Percentiles rank a stretch among this genome's conserved stretches.
Conservation (phyloP, 1,284 basidiomycete genomes). For the Chalciporus piperatoides region DNA sequence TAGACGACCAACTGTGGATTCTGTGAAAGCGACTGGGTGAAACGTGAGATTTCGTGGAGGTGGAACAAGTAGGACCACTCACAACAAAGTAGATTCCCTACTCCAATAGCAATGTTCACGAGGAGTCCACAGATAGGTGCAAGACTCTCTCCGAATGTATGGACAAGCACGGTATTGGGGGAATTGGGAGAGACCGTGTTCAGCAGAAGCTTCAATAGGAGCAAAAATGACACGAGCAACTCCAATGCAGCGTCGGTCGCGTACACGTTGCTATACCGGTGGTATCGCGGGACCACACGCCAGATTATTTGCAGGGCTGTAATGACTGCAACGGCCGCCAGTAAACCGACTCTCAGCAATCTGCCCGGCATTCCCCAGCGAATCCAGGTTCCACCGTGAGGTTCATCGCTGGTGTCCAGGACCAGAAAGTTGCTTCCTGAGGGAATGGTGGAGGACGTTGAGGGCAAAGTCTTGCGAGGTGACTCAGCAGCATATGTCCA, state of each 20-base stretch:
- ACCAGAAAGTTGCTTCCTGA: slow-evolving; percentile 20
- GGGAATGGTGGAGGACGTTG: slow-evolving; percentile 13
- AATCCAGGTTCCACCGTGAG: slow-evolving; percentile 60
- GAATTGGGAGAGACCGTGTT: slow-evolving; percentile 49
- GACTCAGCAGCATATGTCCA: slow-evolving; percentile 62
- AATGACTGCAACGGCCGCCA: slow-evolving; percentile 44
- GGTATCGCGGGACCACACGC: slow-evolving; percentile 46
- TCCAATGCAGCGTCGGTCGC: slow-evolving; percentile 54
- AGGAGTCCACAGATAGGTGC: slow-evolving; percentile 50
- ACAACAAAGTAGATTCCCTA: slow-evolving; percentile 60
- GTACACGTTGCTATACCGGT: slow-evolving; percentile 50
- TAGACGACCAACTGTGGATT: slow-evolving; percentile 66
- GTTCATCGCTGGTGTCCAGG: slow-evolving; percentile 17
- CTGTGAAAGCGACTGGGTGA: slow-evolving; percentile 59
- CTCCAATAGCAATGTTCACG: slow-evolving; percentile 50
- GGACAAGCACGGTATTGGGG: slow-evolving; percentile 14
- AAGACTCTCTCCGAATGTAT: slow-evolving; percentile 47
- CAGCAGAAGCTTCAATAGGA: slow-evolving; percentile 59
- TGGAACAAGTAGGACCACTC: slow-evolving; percentile 30
- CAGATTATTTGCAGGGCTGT: slow-evolving; percentile 61
- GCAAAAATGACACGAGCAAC: slow-evolving; percentile 52
- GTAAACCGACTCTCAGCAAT: slow-evolving; percentile 48
- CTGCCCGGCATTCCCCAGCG: slow-evolving; percentile 57
- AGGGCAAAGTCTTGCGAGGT: slow-evolving; percentile 42
- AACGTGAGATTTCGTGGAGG: slow-evolving; percentile 12